Evolutionary conservation across 2,329 filamentous ascomycete genomes (phyloP), one percentile per base, ranked within the genome.

Genomic region (Pyrenochaeta sp.): DNA sequence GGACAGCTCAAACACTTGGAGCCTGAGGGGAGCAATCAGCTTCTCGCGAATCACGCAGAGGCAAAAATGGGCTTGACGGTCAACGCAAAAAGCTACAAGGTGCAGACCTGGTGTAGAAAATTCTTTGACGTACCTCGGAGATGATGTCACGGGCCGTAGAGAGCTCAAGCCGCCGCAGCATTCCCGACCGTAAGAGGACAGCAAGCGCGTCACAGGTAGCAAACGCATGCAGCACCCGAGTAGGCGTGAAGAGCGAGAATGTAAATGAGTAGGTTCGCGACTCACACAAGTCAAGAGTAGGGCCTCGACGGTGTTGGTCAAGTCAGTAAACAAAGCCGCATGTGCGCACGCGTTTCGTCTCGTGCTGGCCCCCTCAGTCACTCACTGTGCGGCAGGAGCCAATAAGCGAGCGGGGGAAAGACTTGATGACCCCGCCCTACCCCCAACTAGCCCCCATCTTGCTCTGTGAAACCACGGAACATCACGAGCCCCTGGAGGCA

Each of bases 51-150:
- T 15, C 42, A 23, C 42, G 42, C 18, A 21, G 15, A 11, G 23
- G 11, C 23, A 42, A 30, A 6, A 9, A 35, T 12, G 42, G 30
- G 23, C 29, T 43, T 23, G 15, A 37, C 39, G 45, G 41, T 15
- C 36, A 23, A 20, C 29, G 31, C 43, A 42, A 36, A 39, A 48
- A 39, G 50, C 37, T 6, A 3, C 17, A 18, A 18, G 15, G 23
- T 31, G 43, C 29, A 41, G 14, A 36, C 23, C 33, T 41, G 39
- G 52, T 14, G 53, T 30, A 41, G 52, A 49, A 54, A 51, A 55
- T 42, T 56, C 54, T 61, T 58, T 42, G 52, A 60, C 60, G 56
- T 58, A 69, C 65, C 64, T 64, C 59, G 65, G 66, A 53, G 54
- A 64, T 69, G 67, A 69, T 67, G 67, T 70, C 67, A 53, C 50